A percentile compares a stretch with the other conserved stretches of the same genome.
These are phyloP conservation scores for Wickerhamiella kazuoi DNA, from an alignment of 805 yeast species.

Conservation along the genomic window DNA sequence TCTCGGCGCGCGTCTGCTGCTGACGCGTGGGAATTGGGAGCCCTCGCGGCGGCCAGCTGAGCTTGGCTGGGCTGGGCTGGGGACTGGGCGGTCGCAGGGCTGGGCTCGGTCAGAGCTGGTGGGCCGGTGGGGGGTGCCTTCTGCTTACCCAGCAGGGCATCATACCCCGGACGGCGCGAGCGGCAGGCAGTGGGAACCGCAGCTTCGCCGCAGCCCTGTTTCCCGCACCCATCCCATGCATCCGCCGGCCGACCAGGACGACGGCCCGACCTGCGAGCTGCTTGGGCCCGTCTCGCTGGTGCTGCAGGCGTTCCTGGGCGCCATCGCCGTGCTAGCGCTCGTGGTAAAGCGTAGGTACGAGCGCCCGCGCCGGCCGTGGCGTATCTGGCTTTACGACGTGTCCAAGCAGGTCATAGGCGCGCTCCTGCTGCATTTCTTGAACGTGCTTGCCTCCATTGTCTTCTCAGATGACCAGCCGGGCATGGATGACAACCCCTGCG, in stretches of 20 bases:
- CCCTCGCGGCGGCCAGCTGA: too few species aligned
- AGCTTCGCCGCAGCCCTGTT: too few species aligned
- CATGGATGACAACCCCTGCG: slow-evolving; percentile 54
- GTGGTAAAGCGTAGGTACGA: slow-evolving; percentile 64
- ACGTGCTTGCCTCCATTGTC: slow-evolving; percentile 51
- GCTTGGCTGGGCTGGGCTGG: too few species aligned
- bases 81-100: too few species aligned
- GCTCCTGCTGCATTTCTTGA: slow-evolving; percentile 61
- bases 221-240: too few species aligned
- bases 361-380: slow-evolving; percentile 73
- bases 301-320: slow-evolving; percentile 62
- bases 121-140: too few species aligned
- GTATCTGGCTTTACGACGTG: slow-evolving; percentile 78
- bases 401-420: slow-evolving; percentile 83
- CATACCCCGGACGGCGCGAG: too few species aligned
- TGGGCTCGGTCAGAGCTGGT: too few species aligned
- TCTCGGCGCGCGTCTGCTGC: too few species aligned
- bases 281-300: slow-evolving; percentile 75
- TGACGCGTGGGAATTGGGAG: too few species aligned
- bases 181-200: too few species aligned
- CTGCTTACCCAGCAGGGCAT: too few species aligned
- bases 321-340: slow-evolving; percentile 55
- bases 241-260: slow-evolving; percentile 1
- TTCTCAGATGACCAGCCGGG: slow-evolving; percentile 23
- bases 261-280: slow-evolving; percentile 32